Percentiles rank a stretch among this genome's conserved stretches.
These are phyloP conservation scores for Boletus rubropictus DNA, from an alignment of 768 basidiomycete species.

Conservation along the genomic window DNA sequence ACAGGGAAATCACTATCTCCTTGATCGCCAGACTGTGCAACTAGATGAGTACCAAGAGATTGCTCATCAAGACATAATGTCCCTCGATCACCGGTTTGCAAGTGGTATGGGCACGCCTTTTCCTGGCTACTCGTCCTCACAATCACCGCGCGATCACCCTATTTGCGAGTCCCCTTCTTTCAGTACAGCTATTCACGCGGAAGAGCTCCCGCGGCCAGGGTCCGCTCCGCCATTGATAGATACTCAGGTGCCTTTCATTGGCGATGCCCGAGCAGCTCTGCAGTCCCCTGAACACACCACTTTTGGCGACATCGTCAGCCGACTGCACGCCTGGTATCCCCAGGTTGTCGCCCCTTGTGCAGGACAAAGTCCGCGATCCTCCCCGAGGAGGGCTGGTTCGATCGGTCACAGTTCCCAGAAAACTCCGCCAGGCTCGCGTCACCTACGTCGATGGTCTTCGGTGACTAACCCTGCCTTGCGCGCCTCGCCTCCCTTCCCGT, in stretches of 20 bases:
- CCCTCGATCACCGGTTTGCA: slow-evolving; percentile 24
- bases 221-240: slow-evolving; percentile 28
- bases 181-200: slow-evolving; percentile 20
- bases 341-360: slow-evolving; percentile 12
- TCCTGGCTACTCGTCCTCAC: slow-evolving; percentile 28
- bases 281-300: slow-evolving; percentile 13
- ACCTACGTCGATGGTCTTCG: slow-evolving; percentile 29
- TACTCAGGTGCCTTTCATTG: slow-evolving; percentile 25
- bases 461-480: slow-evolving; percentile 26
- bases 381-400: slow-evolving; percentile 29
- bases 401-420: slow-evolving; percentile 28
- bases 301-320: slow-evolving; percentile 14
- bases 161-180: slow-evolving; percentile 24
- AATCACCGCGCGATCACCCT: slow-evolving; percentile 27
- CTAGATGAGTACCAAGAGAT: slow-evolving; percentile 16
- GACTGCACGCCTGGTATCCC: slow-evolving; percentile 19
- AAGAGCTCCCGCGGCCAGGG: slow-evolving; percentile 25
- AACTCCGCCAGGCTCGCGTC: slow-evolving; percentile 26
- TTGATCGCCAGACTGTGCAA: slow-evolving; percentile 18
- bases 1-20: slow-evolving; percentile 5
- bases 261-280: slow-evolving; percentile 23
- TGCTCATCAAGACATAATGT: slow-evolving; percentile 14
- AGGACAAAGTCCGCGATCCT: slow-evolving; percentile 30
- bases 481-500: slow-evolving; percentile 15
- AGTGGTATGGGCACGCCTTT: slow-evolving; percentile 24